Evolutionary conservation across 2,329 filamentous ascomycete genomes (phyloP).

Genomic region (Paecilomyces sp.): DNA sequence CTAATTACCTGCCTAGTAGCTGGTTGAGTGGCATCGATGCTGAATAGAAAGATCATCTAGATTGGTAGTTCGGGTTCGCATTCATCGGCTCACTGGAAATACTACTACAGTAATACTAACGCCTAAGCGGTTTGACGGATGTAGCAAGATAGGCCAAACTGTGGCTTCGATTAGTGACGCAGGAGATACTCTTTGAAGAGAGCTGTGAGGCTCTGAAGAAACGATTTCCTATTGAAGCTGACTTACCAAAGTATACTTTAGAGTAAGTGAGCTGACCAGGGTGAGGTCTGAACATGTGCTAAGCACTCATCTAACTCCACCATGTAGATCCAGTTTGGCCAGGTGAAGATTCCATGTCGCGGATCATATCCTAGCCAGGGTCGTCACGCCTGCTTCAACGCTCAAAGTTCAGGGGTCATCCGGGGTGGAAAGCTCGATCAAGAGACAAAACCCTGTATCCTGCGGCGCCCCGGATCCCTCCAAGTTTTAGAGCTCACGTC

Average conservation of each 20-base stretch:
- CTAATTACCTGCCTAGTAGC: no score
- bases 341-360: not conserved
- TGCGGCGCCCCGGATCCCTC: not conserved
- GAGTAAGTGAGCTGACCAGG: not conserved
- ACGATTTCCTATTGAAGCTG: not conserved
- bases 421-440: not conserved
- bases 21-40: no score
- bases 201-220: not conserved
- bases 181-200: not conserved
- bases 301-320: not conserved
- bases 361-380: not conserved
- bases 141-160: not conserved
- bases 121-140: not conserved
- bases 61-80: no score
- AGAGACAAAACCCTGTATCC: not conserved
- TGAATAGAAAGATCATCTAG: no score
- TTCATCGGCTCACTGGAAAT: no score
- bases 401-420: not conserved
- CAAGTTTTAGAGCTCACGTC: not conserved
- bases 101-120: not conserved
- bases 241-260: not conserved
- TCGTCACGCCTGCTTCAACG: not conserved
- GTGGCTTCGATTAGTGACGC: not conserved
- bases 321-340: not conserved
- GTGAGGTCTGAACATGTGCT: not conserved